These are phyloP conservation scores for Ceratobasidium sp. DNA, from an alignment of 1,284 basidiomycete species.

Conservation along the genomic window DNA sequence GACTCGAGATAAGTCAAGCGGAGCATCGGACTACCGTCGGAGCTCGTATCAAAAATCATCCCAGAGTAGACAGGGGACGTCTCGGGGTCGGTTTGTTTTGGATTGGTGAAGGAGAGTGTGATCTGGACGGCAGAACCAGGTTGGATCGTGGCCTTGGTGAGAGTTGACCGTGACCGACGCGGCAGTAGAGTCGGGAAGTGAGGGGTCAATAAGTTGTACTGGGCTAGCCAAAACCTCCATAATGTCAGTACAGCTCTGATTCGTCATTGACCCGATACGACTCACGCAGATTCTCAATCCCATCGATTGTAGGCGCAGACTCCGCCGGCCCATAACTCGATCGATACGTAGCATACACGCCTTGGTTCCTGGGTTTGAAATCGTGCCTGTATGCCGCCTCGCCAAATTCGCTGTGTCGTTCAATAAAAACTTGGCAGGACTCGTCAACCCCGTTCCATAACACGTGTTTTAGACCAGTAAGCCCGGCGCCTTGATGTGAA, in stretches of 20 bases:
- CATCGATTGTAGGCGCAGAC: conserved; percentile 62
- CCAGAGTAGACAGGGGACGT: conserved; percentile 57
- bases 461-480: conserved; percentile 73
- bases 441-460: neutral
- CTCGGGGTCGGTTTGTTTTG: conserved; percentile 51
- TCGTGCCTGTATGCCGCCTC: neutral
- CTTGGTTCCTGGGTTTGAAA: conserved; percentile 53
- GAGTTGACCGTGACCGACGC: conserved; percentile 52
- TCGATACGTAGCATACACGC: conserved; percentile 50
- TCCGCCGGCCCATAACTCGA: conserved; percentile 53
- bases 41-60: conserved; percentile 48
- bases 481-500: conserved; percentile 75
- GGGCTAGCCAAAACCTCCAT: conserved; percentile 47
- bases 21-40: conserved; percentile 38
- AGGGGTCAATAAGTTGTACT: conserved; percentile 51
- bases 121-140: conserved; percentile 52
- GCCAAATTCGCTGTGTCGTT: neutral
- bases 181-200: neutral
- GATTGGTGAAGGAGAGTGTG: conserved; percentile 53
- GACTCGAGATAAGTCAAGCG: conserved; percentile 51
- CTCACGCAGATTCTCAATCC: conserved; percentile 53
- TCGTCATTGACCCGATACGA: conserved; percentile 35
- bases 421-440: neutral
- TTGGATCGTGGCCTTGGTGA: conserved; percentile 51
- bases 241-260: no score